Evolutionary conservation across 768 basidiomycete genomes (phyloP), one percentile per base, ranked within the genome.

Genomic region (Boletus subparvulus): DNA sequence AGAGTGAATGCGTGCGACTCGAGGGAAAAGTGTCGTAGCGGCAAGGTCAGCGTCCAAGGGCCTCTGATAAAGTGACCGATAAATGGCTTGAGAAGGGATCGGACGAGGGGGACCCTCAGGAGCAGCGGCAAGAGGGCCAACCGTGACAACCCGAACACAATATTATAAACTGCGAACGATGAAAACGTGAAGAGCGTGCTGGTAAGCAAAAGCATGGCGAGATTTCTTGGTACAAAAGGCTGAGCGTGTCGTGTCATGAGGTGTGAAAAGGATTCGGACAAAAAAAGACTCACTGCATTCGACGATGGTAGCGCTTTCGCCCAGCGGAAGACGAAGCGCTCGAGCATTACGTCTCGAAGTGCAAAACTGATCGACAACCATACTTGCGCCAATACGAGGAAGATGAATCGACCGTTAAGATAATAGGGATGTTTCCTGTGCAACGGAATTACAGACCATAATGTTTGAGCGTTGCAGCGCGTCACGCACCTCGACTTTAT

Each of bases 391-490:
- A 81, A 60, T 26, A 83, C 50, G 17, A 89, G 67, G 65, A 87
- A 88, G 9, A 90, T 59, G 6, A 88, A 72, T 17, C 82, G 81
- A 1, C 87, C 87, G 51, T 90, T 90, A 21, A 90, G 75, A 63
- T 89, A 85, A 60, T 83, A 82, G 0, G 87, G 88, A 57, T 91
- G 87, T 70, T 87, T 90, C 64, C 88, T 90, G 58, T 44, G n/a
- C 4, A 39, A 41, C 21, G 0, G n/a, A 4, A 37, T 43, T 48
- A 12, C 41, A 11, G 24, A 41, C 5, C 10, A 55, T 43, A 1
- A 26, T 12, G 39, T 19, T 19, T 7, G 12, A 19, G 14, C 6
- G 1, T 17, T 7, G 16, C 5, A 16, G n/a, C 7, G 24, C 4
- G 21, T 6, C 69, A 78, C 61, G 30, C 55, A 87, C 89, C 75